Base-by-base conservation (phyloP, 176 grass and related monocot species). In the Melocanna baccifera region DNA sequence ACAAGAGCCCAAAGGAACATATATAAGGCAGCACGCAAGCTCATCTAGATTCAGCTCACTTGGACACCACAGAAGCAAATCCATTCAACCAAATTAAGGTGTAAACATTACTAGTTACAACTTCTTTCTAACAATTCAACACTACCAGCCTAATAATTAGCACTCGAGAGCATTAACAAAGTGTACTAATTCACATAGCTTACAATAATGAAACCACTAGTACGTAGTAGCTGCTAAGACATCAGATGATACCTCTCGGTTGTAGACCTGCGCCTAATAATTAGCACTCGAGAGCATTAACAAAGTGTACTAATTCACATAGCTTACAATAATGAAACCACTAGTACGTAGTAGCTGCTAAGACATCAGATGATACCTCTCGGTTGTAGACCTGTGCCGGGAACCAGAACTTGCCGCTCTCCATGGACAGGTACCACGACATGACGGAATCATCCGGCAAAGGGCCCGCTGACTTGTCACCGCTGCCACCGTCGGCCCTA, bases 301-400 rank as follows among this genome's bases (percentile, higher is more conserved):
- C 5, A 80, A 81, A 59, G 48, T 18, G 18, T 61, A 14, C 11
- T 47, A 56, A 83, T 71, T 71, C 32, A 29, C 15, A 73, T n/a
- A 11, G 73, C 55, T 78, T 72, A 59, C 47, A 82, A 66, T 67
- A 59, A 83, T 79, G 36, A 40, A 86, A 78, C 28, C 72, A 28
- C 13, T 67, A 43, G 23, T 32, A 30, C 30, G 12, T 70, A 43
- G 22, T 67, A 75, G 67, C 8, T 59, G 62, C 40, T 15, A 52
- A 28, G 46, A 20, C 22, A 80, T 58, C 58, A 74, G 68, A 80
- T 50, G 12, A 76, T 92, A 99, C 96, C 96, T 99, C 96, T 64
- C 96, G 91, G 80, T 99, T 99, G 91, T 99, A 99, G 62, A 99
- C 96, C 52, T 99, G 96, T 59, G 93, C 93, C 15, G 96, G 96